phyloP scores from a whole-genome alignment of 2,329 filamentous ascomycete genomes.

The Colletotrichum destructivum region DNA sequence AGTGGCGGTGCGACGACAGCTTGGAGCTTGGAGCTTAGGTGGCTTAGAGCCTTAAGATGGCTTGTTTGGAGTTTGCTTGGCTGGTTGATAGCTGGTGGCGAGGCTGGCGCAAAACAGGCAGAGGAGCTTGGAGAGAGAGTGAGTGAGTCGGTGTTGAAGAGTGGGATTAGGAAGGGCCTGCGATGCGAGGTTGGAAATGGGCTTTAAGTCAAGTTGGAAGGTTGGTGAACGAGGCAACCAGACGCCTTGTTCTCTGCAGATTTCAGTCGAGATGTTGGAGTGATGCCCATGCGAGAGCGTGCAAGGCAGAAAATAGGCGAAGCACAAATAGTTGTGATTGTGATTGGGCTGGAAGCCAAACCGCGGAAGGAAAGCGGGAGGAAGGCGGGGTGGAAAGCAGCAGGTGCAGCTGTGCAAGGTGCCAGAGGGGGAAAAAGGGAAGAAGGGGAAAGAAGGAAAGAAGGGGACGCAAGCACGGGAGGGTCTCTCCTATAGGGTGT shows the following conservation, averaged over 20 bases:
- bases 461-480: conserved; percentile 22
- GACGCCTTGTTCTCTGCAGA: conserved; percentile 34
- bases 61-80: neutral
- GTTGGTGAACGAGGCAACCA: conserved; percentile 26
- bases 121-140: neutral
- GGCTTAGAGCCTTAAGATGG: no score
- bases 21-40: neutral
- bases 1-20: conserved; percentile 1
- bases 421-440: conserved; percentile 3
- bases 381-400: conserved; percentile 31
- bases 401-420: conserved; percentile 1
- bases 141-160: neutral
- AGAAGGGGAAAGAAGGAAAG: conserved; percentile 1
- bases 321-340: conserved; percentile 19
- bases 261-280: conserved; percentile 21
- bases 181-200: conserved; percentile 18
- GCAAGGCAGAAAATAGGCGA: conserved; percentile 16
- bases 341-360: conserved; percentile 23
- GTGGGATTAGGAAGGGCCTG: neutral
- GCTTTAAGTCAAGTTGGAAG: conserved; percentile 31
- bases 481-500: conserved; percentile 24
- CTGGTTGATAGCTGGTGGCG: neutral
- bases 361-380: conserved; percentile 9
- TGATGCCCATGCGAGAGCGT: conserved; percentile 17
- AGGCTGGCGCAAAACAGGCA: conserved; percentile 34